Evolutionary conservation across 2,329 filamentous ascomycete species (phyloP).

Genomic region (Aureobasidium zeae): DNA sequence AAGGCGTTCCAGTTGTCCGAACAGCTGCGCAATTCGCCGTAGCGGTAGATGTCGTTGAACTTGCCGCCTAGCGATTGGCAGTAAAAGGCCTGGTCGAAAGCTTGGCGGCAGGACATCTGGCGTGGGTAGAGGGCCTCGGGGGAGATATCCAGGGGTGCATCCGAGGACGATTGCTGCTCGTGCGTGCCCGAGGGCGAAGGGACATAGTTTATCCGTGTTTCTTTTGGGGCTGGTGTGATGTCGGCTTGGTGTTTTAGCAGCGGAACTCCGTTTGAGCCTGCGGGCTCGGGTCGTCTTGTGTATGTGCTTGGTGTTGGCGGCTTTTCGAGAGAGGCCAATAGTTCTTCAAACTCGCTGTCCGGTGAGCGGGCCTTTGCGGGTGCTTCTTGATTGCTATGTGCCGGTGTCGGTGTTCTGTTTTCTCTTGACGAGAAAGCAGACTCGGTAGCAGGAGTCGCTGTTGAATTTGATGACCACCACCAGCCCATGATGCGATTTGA

Average conservation of each 20-base stretch:
- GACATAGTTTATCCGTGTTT: conserved; percentile 9
- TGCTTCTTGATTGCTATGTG: conserved; percentile 1
- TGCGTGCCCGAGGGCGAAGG: conserved; percentile 6
- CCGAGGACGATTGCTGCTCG: neutral
- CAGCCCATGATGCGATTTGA: conserved; percentile 19
- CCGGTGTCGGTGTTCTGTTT: neutral
- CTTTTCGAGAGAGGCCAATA: conserved; percentile 41
- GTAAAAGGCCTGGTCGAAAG: conserved; percentile 90
- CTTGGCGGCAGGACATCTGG: conserved; percentile 76
- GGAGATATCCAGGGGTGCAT: conserved; percentile 23
- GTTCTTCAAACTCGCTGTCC: conserved; percentile 45
- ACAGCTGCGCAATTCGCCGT: conserved; percentile 68
- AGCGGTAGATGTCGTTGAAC: conserved; percentile 84
- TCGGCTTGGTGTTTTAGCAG: neutral
- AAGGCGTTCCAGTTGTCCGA: conserved; percentile 85
- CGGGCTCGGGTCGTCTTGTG: neutral
- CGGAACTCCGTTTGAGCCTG: neutral
- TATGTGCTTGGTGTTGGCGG: conserved; percentile 20
- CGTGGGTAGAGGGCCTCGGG: conserved; percentile 66
- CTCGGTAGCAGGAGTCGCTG: conserved; percentile 7
- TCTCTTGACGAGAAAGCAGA: conserved; percentile 3
- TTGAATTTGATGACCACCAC: conserved; percentile 20
- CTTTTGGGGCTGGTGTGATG: conserved; percentile 12
- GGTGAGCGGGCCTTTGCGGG: conserved; percentile 20
- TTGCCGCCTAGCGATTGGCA: conserved; percentile 88